Conservation (phyloP, 768 basidiomycete genomes). For the Piloderma croceum region DNA sequence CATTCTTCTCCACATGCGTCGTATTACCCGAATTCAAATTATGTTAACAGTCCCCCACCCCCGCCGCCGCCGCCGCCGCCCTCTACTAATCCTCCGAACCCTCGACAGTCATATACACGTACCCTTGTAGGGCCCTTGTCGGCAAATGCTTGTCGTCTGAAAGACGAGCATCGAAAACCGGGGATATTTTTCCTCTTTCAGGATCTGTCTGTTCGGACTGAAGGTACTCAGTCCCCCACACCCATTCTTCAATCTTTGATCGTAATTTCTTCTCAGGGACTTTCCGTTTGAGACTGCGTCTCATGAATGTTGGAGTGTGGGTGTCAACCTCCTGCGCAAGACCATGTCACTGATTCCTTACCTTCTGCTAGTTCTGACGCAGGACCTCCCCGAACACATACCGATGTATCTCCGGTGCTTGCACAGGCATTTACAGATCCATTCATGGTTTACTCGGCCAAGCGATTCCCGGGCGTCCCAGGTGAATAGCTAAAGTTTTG, state of each 20-base stretch:
- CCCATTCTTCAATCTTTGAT: constrained; percentile 8
- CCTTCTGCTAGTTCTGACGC: constrained; percentile 67
- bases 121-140: constrained; percentile 88
- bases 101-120: constrained; percentile 73
- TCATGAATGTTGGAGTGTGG: constrained; percentile 91
- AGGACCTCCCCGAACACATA: constrained; percentile 62
- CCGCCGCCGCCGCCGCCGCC: constrained; percentile 14
- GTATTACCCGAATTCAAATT: constrained; percentile 26
- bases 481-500: no score
- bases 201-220: constrained; percentile 88
- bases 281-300: constrained; percentile 79
- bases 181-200: constrained; percentile 96
- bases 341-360: constrained; percentile 16
- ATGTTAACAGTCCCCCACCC: constrained; percentile 15
- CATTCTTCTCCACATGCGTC: constrained; percentile 20
- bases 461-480: constrained; percentile 92
- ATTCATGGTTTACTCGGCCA: constrained; percentile 87
- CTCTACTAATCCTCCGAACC: constrained; percentile 37
- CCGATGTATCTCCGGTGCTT: constrained; percentile 65
- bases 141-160: constrained; percentile 77
- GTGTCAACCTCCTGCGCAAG: constrained; percentile 29
- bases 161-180: constrained; percentile 77
- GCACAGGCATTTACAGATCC: constrained; percentile 80
- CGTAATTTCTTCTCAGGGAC: constrained; percentile 44
- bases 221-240: constrained; percentile 46